A percentile compares a stretch with the other conserved stretches of the same genome.
Conservation (phyloP, 208 protist species). For the Spongospora subterranea region DNA sequence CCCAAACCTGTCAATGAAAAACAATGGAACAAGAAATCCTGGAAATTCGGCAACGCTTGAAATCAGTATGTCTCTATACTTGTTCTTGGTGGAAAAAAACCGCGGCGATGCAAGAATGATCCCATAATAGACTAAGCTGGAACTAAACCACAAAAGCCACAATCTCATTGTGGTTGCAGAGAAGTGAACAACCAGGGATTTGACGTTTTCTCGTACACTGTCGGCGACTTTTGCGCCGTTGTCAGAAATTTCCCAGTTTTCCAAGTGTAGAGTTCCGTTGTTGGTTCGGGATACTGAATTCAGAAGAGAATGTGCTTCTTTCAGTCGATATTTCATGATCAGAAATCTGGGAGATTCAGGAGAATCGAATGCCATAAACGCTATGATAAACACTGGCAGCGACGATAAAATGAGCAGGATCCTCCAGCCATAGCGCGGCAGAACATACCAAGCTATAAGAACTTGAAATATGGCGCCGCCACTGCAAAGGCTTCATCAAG, state of each 20-base stretch:
- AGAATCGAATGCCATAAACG: not conserved
- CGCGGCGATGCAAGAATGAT: slow-evolving; percentile 11
- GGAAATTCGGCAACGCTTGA: slow-evolving; percentile 6
- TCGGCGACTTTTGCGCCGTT: too few species aligned
- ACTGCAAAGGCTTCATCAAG: not conserved
- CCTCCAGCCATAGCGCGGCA: not conserved
- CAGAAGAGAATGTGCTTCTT: not conserved
- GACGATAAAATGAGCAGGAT: not conserved
- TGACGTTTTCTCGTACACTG: not conserved
- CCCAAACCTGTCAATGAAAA: not conserved
- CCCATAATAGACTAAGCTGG: slow-evolving; percentile 44
- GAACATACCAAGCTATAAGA: slow-evolving; percentile 9
- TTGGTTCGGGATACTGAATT: not conserved
- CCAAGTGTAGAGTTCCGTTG: not conserved
- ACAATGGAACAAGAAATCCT: not conserved
- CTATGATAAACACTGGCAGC: not conserved
- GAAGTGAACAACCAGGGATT: not conserved
- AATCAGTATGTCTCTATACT: not conserved
- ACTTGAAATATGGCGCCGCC: not conserved
- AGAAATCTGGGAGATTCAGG: slow-evolving; percentile 40
- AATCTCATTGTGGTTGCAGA: not conserved
- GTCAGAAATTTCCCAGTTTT: not conserved
- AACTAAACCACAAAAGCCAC: slow-evolving; percentile 32
- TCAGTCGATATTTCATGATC: not conserved
- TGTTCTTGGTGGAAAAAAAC: not conserved